These are phyloP conservation scores for Erodium texanum DNA, from an alignment of 441 rosid genomes.

Conservation along the genomic window DNA sequence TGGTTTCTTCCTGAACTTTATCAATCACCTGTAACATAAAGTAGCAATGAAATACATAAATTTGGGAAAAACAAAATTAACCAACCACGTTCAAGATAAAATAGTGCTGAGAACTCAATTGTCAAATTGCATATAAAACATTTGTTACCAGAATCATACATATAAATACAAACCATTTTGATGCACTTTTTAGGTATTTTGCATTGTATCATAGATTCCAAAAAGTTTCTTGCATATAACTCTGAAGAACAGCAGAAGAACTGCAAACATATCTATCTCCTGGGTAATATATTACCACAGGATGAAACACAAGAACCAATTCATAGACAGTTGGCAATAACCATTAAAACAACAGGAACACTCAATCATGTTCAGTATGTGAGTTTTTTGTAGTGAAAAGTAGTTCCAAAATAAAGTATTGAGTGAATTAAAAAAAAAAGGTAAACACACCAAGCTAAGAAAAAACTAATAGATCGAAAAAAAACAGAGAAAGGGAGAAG, in stretches of 20 bases:
- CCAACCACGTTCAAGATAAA: not conserved
- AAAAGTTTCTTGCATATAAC: not conserved
- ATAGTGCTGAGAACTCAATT: not conserved
- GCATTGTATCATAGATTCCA: not conserved
- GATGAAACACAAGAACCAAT: too few species aligned
- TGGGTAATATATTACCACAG: not conserved
- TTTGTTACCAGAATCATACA: too few species aligned
- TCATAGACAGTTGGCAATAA: not conserved
- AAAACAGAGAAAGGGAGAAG: too few species aligned
- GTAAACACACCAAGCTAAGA: too few species aligned
- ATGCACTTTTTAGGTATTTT: not conserved
- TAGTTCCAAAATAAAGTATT: too few species aligned
- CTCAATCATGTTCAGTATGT: not conserved
- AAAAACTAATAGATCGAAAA: too few species aligned
- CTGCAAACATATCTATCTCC: not conserved
- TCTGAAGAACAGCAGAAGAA: too few species aligned
- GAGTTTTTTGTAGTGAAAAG: too few species aligned
- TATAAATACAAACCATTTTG: not conserved
- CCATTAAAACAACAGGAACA: not conserved
- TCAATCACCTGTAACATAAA: constrained; percentile 68
- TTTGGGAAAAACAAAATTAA: not conserved
- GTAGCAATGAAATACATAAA: not conserved
- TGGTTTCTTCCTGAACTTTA: constrained; percentile 90
- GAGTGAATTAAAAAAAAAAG: too few species aligned
- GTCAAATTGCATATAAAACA: too few species aligned